A percentile compares a stretch with the other conserved stretches of the same genome.
Evolutionary conservation across 73 alveolate genomes (phyloP).

Genomic region (Stentor roeselii): DNA sequence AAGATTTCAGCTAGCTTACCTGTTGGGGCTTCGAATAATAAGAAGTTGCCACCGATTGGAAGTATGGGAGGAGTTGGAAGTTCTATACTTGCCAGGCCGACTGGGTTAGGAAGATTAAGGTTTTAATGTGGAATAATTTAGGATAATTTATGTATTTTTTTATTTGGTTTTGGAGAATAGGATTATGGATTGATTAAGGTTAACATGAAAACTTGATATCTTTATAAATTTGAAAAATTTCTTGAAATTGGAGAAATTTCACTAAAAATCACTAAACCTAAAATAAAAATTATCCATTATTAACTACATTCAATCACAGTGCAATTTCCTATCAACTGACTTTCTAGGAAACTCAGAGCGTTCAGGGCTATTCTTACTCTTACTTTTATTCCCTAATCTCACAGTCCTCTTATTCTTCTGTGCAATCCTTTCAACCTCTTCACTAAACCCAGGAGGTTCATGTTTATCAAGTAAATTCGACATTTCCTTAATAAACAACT

Average conservation of each 20-base stretch:
- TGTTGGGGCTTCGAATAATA: not conserved
- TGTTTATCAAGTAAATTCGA: constrained; percentile 4
- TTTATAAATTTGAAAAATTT: too few relatives aligned
- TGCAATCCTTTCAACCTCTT: constrained; percentile 16
- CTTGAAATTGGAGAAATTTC: too few relatives aligned
- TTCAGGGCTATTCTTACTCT: constrained; percentile 6
- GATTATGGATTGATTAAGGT: too few relatives aligned
- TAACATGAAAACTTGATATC: too few relatives aligned
- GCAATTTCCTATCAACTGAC: not conserved
- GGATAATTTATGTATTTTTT: too few relatives aligned
- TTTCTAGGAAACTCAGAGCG: not conserved
- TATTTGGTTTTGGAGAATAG: too few relatives aligned
- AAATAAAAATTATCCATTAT: too few relatives aligned
- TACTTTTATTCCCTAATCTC: not conserved
- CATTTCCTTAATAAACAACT: constrained; percentile 16
- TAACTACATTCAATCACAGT: too few relatives aligned
- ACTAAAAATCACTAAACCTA: too few relatives aligned
- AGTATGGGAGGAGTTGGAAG: not conserved
- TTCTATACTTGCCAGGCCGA: not conserved
- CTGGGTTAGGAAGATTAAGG: not conserved
- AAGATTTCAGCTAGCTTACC: not conserved
- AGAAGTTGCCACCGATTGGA: not conserved
- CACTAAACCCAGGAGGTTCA: constrained; percentile 28
- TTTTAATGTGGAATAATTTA: too few relatives aligned
- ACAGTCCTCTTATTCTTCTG: not conserved